Evolutionary conservation across 208 protist genomes (phyloP).

Genomic region (Leishmania tarentolae): DNA sequence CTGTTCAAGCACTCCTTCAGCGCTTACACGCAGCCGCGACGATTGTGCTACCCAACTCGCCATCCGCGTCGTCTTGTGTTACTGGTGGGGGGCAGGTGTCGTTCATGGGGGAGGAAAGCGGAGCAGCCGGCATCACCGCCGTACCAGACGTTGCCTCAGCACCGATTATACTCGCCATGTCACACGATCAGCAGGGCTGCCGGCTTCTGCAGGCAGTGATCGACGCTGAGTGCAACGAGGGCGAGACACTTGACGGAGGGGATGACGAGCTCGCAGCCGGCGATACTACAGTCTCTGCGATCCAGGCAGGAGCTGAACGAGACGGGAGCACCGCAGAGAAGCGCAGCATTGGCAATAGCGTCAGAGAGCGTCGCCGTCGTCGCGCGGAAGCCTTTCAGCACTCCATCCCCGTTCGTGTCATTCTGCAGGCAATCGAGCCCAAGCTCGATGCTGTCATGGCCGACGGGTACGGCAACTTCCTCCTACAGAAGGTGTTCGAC

Average conservation of each 20-base stretch:
- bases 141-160: slow-evolving; percentile 23
- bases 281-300: neutral
- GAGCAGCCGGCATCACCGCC: neutral
- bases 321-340: neutral
- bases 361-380: slow-evolving; percentile 15
- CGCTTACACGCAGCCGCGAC: slow-evolving; percentile 17
- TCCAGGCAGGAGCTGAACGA: neutral
- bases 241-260: neutral
- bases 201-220: slow-evolving; percentile 67
- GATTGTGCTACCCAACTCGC: slow-evolving; percentile 2
- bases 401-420: slow-evolving; percentile 45
- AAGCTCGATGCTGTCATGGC: slow-evolving; percentile 90
- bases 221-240: slow-evolving; percentile 37
- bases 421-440: slow-evolving; percentile 51
- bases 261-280: neutral
- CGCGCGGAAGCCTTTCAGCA: slow-evolving; percentile 24
- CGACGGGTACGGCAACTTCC: slow-evolving; percentile 97
- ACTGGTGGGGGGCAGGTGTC: neutral
- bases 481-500: slow-evolving; percentile 94
- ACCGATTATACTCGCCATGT: slow-evolving; percentile 36
- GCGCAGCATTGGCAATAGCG: neutral
- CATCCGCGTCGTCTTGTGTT: neutral
- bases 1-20: slow-evolving; percentile 17
- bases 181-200: slow-evolving; percentile 68
- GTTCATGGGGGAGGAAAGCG: neutral